phyloP scores from a whole-genome alignment of 2,329 filamentous ascomycete genomes.

The Ophiocordyceps unilateralis region DNA sequence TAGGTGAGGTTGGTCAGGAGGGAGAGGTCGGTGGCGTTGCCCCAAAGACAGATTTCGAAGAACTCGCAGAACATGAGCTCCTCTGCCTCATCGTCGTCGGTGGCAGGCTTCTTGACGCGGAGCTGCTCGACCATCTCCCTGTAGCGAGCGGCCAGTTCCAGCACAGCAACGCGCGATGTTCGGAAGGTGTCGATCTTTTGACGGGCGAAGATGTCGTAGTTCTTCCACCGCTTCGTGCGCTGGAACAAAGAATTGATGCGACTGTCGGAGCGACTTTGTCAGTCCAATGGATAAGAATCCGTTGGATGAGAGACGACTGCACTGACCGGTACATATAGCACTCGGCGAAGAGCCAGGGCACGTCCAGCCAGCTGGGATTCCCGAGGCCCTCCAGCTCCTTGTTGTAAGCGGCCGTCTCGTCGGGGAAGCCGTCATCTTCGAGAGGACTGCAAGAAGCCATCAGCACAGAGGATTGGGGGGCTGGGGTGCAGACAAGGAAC shows the following conservation, averaged over 20 bases:
- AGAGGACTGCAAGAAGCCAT: slow-evolving; percentile 37
- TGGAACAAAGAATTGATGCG: slow-evolving; percentile 68
- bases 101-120: slow-evolving; percentile 30
- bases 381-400: slow-evolving; percentile 61
- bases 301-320: too few species aligned
- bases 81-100: slow-evolving; percentile 49
- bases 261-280: slow-evolving; percentile 16
- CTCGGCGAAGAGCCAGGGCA: slow-evolving; percentile 80
- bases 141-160: slow-evolving; percentile 69
- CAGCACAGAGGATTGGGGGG: not conserved
- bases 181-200: slow-evolving; percentile 89
- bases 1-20: slow-evolving; percentile 80
- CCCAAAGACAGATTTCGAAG: slow-evolving; percentile 94
- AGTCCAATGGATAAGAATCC: not conserved
- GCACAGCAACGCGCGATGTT: slow-evolving; percentile 71
- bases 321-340: slow-evolving; percentile 78
- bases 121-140: slow-evolving; percentile 55
- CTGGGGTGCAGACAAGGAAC: too few species aligned
- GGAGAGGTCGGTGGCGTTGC: slow-evolving; percentile 87
- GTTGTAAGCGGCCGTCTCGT: slow-evolving; percentile 78
- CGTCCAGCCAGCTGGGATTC: slow-evolving; percentile 62
- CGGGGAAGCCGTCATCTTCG: slow-evolving; percentile 56
- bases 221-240: slow-evolving; percentile 66
- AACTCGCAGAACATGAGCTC: slow-evolving; percentile 75
- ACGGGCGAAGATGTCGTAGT: slow-evolving; percentile 73